These are phyloP conservation scores for Vitis hybrid DNA, from an alignment of 177 flowering plant species.

Conservation along the genomic window DNA sequence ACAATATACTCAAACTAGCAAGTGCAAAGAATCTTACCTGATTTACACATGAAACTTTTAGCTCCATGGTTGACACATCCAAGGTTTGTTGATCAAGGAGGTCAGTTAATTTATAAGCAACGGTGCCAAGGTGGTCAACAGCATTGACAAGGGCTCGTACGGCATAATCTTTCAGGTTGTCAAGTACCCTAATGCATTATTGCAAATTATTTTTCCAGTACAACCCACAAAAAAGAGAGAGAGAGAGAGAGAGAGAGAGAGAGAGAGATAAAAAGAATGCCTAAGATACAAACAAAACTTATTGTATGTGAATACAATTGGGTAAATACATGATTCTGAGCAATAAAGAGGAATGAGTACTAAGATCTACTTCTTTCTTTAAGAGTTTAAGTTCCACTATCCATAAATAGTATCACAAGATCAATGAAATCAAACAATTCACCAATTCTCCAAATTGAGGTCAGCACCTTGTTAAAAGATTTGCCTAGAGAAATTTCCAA, in stretches of 20 bases:
- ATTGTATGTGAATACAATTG: neutral
- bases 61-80: slow-evolving; percentile 69
- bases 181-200: slow-evolving; percentile 52
- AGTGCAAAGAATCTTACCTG: slow-evolving; percentile 52
- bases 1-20: slow-evolving; percentile 1
- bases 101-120: slow-evolving; percentile 73
- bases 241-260: too few species aligned
- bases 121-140: slow-evolving; percentile 97
- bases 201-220: neutral
- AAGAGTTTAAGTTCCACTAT: too few species aligned
- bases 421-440: too few species aligned
- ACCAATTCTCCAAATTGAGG: too few species aligned
- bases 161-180: slow-evolving; percentile 86
- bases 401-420: too few species aligned
- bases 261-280: neutral
- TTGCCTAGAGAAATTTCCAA: too few species aligned
- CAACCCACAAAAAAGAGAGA: too few species aligned
- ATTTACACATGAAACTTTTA: slow-evolving; percentile 64
- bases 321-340: too few species aligned
- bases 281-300: neutral
- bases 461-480: too few species aligned
- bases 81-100: slow-evolving; percentile 81
- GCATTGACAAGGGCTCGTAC: slow-evolving; percentile 95
- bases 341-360: too few species aligned
- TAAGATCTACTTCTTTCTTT: too few species aligned